These are phyloP conservation scores for Trypanosoma brucei DNA, from an alignment of 208 protist species.

Conservation along the genomic window DNA sequence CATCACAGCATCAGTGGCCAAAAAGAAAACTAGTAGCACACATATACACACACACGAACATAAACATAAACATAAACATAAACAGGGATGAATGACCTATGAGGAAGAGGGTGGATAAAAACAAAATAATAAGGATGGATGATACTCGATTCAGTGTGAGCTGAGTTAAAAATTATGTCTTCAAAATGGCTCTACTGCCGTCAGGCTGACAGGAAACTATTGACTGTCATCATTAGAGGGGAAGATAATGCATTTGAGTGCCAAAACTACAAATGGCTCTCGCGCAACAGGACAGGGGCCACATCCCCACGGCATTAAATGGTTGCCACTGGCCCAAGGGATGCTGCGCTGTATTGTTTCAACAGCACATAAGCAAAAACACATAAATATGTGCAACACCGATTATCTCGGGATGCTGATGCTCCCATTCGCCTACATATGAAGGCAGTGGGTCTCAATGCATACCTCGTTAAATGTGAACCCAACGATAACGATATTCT, in stretches of 20 bases:
- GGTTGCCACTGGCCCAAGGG: constrained; percentile 2
- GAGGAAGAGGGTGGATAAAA: neutral
- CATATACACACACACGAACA: too few relatives aligned
- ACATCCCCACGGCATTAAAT: neutral
- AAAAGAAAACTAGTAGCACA: neutral
- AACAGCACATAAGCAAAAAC: too few relatives aligned
- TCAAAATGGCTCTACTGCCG: neutral
- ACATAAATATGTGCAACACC: too few relatives aligned
- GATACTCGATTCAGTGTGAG: neutral
- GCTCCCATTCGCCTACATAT: neutral
- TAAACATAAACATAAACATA: too few relatives aligned
- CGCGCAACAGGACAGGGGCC: constrained; percentile 2
- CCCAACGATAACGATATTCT: too few relatives aligned
- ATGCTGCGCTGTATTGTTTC: neutral
- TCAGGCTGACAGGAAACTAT: constrained; percentile 10
- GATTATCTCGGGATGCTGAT: constrained; percentile 4
- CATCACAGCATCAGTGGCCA: neutral
- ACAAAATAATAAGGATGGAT: neutral
- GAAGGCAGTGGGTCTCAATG: constrained; percentile 5
- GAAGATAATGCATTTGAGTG: too few relatives aligned
- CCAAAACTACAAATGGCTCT: neutral
- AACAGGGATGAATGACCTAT: too few relatives aligned
- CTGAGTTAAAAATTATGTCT: constrained; percentile 3
- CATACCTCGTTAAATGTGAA: neutral
- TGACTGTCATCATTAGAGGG: neutral